These are phyloP conservation scores for Aegilops longissima DNA, from an alignment of 176 grass and related monocot species.

Conservation along the genomic window DNA sequence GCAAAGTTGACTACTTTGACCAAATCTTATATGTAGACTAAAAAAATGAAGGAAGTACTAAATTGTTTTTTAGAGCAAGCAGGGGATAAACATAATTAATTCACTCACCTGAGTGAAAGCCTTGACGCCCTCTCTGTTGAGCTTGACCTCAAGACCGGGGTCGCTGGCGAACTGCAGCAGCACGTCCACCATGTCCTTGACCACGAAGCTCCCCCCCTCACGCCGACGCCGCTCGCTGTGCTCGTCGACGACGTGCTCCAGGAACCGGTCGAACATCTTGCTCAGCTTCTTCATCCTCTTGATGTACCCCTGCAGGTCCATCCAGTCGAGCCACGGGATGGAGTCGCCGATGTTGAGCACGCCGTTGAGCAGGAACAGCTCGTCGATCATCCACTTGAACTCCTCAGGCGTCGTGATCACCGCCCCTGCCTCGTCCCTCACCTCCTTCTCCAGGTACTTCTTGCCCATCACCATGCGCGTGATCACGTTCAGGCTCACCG, in stretches of 20 bases:
- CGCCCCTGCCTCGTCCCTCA: not conserved
- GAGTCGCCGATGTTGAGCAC: slow-evolving; percentile 95
- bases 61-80: not conserved
- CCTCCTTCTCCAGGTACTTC: slow-evolving; percentile 64
- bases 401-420: slow-evolving; percentile 63
- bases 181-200: slow-evolving; percentile 89
- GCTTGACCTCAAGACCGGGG: slow-evolving; percentile 66
- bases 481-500: slow-evolving; percentile 80
- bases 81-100: not conserved
- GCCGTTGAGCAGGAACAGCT: slow-evolving; percentile 87
- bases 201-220: slow-evolving; percentile 60
- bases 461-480: slow-evolving; percentile 85
- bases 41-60: no score
- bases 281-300: slow-evolving; percentile 81
- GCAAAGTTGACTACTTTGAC: no score
- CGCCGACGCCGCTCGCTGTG: slow-evolving; percentile 47
- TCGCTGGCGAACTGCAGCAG: slow-evolving; percentile 69
- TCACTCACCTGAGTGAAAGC: slow-evolving; percentile 75
- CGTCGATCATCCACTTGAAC: slow-evolving; percentile 92
- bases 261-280: slow-evolving; percentile 76
- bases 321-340: slow-evolving; percentile 76
- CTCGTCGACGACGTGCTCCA: slow-evolving; percentile 82
- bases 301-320: slow-evolving; percentile 87
- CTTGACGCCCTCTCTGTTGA: slow-evolving; percentile 67
- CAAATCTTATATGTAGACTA: no score